Evolutionary conservation across 2,329 filamentous ascomycete species (phyloP).

Genomic region (Colletotrichum brevisporum): DNA sequence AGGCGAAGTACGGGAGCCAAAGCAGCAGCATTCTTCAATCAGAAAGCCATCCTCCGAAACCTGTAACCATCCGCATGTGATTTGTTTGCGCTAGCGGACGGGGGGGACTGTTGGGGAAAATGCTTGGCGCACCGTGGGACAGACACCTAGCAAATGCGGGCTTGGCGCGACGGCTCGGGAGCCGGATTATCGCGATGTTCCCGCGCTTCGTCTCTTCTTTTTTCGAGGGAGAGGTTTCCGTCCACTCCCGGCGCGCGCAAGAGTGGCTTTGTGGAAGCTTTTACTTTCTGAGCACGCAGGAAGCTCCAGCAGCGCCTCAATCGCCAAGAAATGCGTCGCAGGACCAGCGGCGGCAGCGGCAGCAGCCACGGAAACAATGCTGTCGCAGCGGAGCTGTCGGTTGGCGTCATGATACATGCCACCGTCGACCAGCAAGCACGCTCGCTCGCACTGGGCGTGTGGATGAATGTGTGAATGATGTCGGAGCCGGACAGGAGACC

Average conservation of each 20-base stretch:
- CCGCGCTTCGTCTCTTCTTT: not conserved
- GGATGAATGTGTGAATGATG: not conserved
- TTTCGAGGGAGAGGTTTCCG: too few relatives aligned
- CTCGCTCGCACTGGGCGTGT: not conserved
- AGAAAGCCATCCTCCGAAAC: not conserved
- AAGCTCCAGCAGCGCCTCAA: not conserved
- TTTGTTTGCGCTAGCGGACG: not conserved
- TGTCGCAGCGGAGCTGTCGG: slow-evolving; percentile 15
- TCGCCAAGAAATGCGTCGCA: slow-evolving; percentile 25
- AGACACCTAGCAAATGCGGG: not conserved
- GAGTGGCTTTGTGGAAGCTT: too few relatives aligned
- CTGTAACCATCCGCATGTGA: not conserved
- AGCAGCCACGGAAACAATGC: not conserved
- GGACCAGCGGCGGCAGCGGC: not conserved
- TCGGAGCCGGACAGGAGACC: not conserved
- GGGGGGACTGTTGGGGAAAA: too few relatives aligned
- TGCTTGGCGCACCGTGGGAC: not conserved
- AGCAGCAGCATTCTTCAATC: too few relatives aligned
- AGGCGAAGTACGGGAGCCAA: not conserved
- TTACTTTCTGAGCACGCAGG: too few relatives aligned
- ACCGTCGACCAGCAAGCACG: not conserved
- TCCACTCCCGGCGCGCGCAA: too few relatives aligned
- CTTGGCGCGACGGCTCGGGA: not conserved
- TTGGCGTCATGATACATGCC: slow-evolving; percentile 27
- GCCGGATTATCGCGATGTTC: not conserved